Conservation (phyloP, 495 filamentous ascomycete genomes). For the Apiosordaria backusii region DNA sequence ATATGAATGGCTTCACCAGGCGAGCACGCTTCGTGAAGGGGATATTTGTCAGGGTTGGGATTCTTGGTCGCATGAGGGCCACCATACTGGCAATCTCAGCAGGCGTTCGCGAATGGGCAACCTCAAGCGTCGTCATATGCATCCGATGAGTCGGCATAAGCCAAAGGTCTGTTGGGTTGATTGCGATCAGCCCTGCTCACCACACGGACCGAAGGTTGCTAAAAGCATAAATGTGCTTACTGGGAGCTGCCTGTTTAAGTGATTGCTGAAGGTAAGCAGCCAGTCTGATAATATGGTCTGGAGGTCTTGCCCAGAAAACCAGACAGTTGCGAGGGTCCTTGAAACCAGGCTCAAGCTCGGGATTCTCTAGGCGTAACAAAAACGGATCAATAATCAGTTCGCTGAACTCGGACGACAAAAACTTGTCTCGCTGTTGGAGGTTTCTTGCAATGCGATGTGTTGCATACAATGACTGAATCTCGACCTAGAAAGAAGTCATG, state of each 20-base stretch:
- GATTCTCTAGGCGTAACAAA: conserved; percentile 61
- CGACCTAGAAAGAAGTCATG: conserved; percentile 40
- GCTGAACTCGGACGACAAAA: conserved; percentile 63
- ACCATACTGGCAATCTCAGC: conserved; percentile 60
- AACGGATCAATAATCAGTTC: conserved; percentile 74
- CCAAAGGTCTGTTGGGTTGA: conserved; percentile 64
- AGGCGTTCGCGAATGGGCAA: conserved; percentile 65
- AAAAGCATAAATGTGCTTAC: conserved; percentile 49
- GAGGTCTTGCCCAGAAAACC: conserved; percentile 83
- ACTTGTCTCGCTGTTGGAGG: conserved; percentile 61
- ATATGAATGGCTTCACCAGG: conserved; percentile 76
- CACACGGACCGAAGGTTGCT: neutral
- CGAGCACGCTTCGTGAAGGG: conserved; percentile 61
- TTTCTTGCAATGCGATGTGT: conserved; percentile 71
- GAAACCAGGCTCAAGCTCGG: conserved; percentile 58
- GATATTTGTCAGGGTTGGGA: conserved; percentile 56
- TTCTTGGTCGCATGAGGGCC: conserved; percentile 44
- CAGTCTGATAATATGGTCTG: conserved; percentile 61
- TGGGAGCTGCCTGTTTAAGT: conserved; percentile 58
- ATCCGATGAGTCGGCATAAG: conserved; percentile 71
- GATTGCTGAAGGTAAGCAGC: conserved; percentile 64
- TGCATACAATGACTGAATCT: conserved; percentile 70
- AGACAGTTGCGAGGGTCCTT: conserved; percentile 74
- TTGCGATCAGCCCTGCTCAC: neutral
- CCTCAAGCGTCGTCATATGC: conserved; percentile 83